phyloP scores from a whole-genome alignment of 2,329 filamentous ascomycete species.

The Colletotrichum tropicale region DNA sequence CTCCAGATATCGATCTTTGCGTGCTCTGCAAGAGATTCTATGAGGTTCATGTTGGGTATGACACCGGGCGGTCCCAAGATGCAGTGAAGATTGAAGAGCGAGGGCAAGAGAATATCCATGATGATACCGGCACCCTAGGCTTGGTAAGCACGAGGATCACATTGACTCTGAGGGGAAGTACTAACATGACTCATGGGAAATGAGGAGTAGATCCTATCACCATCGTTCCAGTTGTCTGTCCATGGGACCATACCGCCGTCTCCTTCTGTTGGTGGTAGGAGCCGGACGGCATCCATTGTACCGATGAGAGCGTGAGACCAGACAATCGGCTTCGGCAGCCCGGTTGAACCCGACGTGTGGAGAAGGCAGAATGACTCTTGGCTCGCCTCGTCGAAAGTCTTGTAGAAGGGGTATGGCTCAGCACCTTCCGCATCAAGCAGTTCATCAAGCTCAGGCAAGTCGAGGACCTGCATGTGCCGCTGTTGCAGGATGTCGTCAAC shows the following conservation, averaged over 20 bases:
- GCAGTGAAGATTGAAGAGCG: not conserved
- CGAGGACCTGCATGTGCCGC: not conserved
- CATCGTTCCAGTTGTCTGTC: not conserved
- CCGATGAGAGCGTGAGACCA: not conserved
- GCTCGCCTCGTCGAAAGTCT: not conserved
- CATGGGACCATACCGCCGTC: not conserved
- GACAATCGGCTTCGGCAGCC: accelerated
- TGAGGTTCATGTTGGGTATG: not conserved
- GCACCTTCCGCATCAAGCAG: not conserved
- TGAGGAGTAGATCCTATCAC: not conserved
- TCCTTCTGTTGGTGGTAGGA: not conserved
- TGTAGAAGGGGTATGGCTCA: not conserved
- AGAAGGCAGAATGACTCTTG: not conserved
- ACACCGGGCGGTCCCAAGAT: not conserved
- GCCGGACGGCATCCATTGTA: not conserved
- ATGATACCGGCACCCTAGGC: not conserved
- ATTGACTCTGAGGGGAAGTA: not conserved
- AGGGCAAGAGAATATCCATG: not conserved
- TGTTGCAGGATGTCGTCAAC: not conserved
- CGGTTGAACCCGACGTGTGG: not conserved
- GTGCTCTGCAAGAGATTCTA: accelerated
- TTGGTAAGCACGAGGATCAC: not conserved
- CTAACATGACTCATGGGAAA: not conserved
- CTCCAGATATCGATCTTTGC: not conserved
- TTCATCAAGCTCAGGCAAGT: not conserved